These are phyloP conservation scores for Colletotrichum truncatum DNA, from an alignment of 2,329 filamentous ascomycete species.

Conservation along the genomic window DNA sequence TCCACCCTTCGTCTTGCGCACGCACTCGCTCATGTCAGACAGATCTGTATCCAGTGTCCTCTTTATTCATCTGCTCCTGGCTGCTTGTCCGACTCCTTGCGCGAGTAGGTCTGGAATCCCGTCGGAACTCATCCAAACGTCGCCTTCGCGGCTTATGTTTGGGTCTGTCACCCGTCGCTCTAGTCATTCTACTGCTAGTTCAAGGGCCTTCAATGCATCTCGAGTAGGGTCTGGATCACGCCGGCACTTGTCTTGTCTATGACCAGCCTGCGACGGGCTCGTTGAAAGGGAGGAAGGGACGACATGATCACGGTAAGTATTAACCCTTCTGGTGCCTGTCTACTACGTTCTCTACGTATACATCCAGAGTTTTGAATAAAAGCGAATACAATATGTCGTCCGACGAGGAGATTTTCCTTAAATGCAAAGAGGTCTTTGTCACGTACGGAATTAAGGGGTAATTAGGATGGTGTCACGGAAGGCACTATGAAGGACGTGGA, in stretches of 20 bases:
- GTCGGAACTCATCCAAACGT: constrained; percentile 12
- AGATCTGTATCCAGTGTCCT: not conserved
- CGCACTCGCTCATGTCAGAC: not conserved
- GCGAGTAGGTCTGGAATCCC: constrained; percentile 19
- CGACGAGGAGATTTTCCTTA: too few relatives aligned
- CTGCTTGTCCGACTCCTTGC: constrained; percentile 13
- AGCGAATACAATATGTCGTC: not conserved
- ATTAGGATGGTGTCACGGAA: too few relatives aligned
- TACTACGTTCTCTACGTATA: not conserved
- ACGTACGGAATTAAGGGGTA: too few relatives aligned
- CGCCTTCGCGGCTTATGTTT: not conserved
- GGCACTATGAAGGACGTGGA: too few relatives aligned
- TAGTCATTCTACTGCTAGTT: constrained; percentile 5
- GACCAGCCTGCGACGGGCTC: not conserved
- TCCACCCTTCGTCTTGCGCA: not conserved
- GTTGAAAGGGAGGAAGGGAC: not conserved
- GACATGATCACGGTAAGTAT: not conserved
- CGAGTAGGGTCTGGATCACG: not conserved
- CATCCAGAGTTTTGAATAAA: not conserved
- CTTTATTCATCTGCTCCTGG: not conserved
- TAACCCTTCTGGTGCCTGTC: not conserved
- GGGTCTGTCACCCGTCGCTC: constrained; percentile 17
- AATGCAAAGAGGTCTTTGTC: too few relatives aligned
- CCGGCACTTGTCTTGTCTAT: not conserved
- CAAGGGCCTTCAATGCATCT: constrained; percentile 9